Percentiles rank a stretch among this genome's conserved stretches.
phyloP scores from a whole-genome alignment of 495 filamentous ascomycete genomes.

The Podospora appendiculata region DNA sequence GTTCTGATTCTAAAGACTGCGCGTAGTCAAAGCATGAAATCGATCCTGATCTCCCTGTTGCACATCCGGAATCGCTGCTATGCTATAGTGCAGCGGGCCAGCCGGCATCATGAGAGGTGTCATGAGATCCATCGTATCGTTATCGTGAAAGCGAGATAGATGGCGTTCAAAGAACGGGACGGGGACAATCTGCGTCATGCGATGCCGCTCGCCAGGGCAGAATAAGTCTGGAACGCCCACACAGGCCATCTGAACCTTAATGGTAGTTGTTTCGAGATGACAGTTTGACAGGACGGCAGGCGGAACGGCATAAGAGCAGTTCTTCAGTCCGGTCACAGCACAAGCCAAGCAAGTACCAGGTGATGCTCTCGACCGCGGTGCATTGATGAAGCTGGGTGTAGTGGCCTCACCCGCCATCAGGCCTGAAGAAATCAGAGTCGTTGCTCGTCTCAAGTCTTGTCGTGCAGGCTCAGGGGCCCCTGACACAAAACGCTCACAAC shows the following conservation, averaged over 20 bases:
- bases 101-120: not conserved
- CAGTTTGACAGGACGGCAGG: constrained; percentile 14
- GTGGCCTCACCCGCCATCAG: constrained; percentile 25
- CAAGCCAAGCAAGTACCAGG: constrained; percentile 19
- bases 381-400: constrained; percentile 25
- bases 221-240: constrained; percentile 21
- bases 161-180: constrained; percentile 12
- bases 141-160: constrained; percentile 8
- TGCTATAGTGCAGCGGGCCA: constrained; percentile 4
- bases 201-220: constrained; percentile 12
- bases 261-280: constrained; percentile 20
- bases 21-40: constrained; percentile 8
- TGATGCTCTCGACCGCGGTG: constrained; percentile 8
- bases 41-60: constrained; percentile 11
- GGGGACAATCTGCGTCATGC: constrained; percentile 11
- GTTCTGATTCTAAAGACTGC: too few relatives aligned
- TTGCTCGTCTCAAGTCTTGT: constrained; percentile 41
- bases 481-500: constrained; percentile 22
- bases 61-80: constrained; percentile 16
- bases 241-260: constrained; percentile 12
- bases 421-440: constrained; percentile 25
- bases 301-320: constrained; percentile 43
- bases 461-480: constrained; percentile 21
- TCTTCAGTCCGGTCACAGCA: constrained; percentile 43
- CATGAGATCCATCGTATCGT: too few relatives aligned